Conservation (phyloP, 805 yeast species). For the Ogataea corticis region DNA sequence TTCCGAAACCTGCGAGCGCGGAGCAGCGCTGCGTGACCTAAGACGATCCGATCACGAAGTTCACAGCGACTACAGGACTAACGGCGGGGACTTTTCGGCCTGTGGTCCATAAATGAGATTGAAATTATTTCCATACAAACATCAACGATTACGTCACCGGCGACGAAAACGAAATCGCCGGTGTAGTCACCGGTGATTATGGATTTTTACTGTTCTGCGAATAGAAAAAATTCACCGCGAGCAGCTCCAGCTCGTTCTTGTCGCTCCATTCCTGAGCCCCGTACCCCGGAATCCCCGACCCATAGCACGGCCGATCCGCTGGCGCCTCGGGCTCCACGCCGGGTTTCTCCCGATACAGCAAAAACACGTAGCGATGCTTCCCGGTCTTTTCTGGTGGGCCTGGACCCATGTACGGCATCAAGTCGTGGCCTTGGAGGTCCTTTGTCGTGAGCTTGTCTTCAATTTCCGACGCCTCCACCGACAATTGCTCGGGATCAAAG, state of each 20-base stretch:
- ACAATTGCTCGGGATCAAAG: conserved; percentile 34
- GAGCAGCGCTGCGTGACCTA: too few species aligned
- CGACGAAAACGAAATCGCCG: too few species aligned
- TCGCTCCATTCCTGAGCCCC: conserved; percentile 78
- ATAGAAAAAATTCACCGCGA: conserved; percentile 79
- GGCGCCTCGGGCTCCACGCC: conserved; percentile 41
- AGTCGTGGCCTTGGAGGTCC: conserved; percentile 40
- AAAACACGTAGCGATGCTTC: conserved; percentile 80
- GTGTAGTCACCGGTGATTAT: conserved; percentile 5
- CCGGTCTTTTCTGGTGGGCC: conserved; percentile 90
- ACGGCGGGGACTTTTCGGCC: too few species aligned
- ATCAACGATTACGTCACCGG: too few species aligned
- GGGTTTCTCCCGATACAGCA: conserved; percentile 68
- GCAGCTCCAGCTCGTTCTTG: conserved; percentile 60
- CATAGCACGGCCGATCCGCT: conserved; percentile 73
- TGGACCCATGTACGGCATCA: conserved; percentile 73
- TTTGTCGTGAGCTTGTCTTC: conserved; percentile 37
- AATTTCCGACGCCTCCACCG: conserved; percentile 20
- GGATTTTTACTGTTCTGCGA: conserved; percentile 62
- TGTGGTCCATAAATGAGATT: too few species aligned
- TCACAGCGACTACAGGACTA: too few species aligned
- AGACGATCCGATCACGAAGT: too few species aligned
- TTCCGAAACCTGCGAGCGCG: too few species aligned
- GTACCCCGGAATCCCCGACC: conserved; percentile 75
- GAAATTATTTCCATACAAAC: too few species aligned